Percentiles rank a stretch among this genome's conserved stretches.
phyloP scores from a whole-genome alignment of 169 alveolate species.

The Eimeria acervulina region DNA sequence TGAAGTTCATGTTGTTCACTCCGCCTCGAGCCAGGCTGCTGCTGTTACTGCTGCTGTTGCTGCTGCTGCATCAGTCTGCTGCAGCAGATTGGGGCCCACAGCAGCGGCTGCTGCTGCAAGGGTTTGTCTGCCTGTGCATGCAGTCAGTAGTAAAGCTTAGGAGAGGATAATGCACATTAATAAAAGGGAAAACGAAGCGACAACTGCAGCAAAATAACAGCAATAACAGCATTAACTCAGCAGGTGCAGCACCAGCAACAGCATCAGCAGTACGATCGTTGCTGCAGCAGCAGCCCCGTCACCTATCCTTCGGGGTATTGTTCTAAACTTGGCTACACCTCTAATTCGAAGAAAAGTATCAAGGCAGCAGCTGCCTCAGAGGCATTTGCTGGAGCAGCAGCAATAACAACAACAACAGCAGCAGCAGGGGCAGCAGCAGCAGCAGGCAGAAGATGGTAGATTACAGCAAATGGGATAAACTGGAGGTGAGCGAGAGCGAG shows the following conservation, averaged over 20 bases:
- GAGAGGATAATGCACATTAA: background rate
- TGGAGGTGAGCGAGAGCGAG: slow-evolving; percentile 70
- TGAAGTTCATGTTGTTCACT: background rate
- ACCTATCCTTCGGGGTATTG: background rate
- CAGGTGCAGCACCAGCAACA: slow-evolving; percentile 16
- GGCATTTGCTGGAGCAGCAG: background rate
- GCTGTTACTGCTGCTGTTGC: slow-evolving; percentile 11
- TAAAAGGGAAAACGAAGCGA: too few relatives aligned
- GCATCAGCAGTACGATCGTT: slow-evolving; percentile 6
- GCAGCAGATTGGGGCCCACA: slow-evolving; percentile 19
- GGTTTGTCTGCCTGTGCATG: background rate
- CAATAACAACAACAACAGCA: background rate
- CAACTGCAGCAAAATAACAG: background rate
- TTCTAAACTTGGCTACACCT: too few relatives aligned
- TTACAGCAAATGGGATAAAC: slow-evolving; percentile 79
- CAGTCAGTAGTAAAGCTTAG: background rate
- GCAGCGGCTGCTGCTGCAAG: background rate
- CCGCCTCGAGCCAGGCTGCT: background rate
- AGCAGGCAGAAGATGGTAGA: slow-evolving; percentile 80
- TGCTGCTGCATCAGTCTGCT: slow-evolving; percentile 20
- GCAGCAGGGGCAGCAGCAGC: slow-evolving; percentile 17
- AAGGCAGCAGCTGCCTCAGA: background rate
- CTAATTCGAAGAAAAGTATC: background rate
- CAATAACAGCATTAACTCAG: background rate
- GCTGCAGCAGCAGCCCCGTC: background rate